Evolutionary conservation across 805 yeast genomes (phyloP).

Genomic region (Yarrowia sp.): DNA sequence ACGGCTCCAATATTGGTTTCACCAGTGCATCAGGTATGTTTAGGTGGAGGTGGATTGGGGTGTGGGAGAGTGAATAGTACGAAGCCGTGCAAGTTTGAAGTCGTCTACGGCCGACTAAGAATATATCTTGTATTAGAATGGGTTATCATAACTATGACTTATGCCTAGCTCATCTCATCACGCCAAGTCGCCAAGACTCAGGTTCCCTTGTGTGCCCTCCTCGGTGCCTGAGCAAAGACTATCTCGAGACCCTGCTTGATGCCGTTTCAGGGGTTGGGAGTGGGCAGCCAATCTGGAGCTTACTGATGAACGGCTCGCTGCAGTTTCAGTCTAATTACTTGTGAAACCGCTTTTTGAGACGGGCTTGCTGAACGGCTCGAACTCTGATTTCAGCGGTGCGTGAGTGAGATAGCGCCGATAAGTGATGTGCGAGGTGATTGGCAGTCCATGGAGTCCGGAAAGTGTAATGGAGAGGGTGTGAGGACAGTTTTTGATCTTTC

Average conservation of each 20-base stretch:
- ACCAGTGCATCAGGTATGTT: neutral
- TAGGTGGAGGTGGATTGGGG: neutral
- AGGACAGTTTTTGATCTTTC: too few species aligned
- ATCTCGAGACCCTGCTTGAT: neutral
- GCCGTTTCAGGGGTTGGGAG: constrained; percentile 2
- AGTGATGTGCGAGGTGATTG: neutral
- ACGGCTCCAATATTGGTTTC: constrained; percentile 33
- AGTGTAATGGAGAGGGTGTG: too few species aligned
- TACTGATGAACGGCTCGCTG: neutral
- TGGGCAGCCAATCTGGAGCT: neutral
- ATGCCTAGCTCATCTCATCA: too few species aligned
- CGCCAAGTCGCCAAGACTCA: too few species aligned
- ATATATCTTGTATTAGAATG: too few species aligned
- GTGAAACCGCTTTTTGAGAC: too few species aligned
- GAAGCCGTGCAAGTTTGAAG: too few species aligned
- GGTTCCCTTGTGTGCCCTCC: too few species aligned
- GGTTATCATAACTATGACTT: too few species aligned
- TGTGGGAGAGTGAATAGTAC: too few species aligned
- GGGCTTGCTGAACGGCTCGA: neutral
- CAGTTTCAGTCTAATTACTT: too few species aligned
- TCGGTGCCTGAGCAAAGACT: neutral
- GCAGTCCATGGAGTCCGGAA: too few species aligned
- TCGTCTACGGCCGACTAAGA: neutral
- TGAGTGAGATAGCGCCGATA: constrained; percentile 2
- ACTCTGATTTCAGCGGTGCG: neutral